phyloP scores from a whole-genome alignment of 2,329 filamentous ascomycete species.

The Colletotrichum cordylinicola region DNA sequence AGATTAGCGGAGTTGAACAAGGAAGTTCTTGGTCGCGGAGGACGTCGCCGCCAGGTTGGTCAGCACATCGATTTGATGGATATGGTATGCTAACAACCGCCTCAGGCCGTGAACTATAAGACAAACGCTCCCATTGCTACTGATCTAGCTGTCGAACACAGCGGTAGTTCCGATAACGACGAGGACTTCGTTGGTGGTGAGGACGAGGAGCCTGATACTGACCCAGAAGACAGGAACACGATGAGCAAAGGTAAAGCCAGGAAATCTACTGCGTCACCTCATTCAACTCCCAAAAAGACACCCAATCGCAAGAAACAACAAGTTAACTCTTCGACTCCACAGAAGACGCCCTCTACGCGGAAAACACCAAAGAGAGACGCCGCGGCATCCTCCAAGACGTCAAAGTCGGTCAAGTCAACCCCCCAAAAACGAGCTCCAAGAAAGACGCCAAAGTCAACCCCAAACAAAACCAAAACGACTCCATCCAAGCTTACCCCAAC shows the following conservation, averaged over 20 bases:
- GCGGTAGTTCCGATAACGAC: conserved; percentile 27
- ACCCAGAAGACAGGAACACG: conserved; percentile 1
- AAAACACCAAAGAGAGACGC: background rate
- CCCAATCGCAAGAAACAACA: conserved; percentile 6
- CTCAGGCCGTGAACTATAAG: conserved; percentile 34
- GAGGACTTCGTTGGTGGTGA: conserved; percentile 32
- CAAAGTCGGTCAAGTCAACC: background rate
- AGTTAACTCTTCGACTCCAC: conserved; percentile 15
- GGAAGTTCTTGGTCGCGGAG: conserved; percentile 85
- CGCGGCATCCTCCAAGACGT: background rate
- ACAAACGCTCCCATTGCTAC: conserved; percentile 20
- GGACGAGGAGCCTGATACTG: conserved; percentile 27
- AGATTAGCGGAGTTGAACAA: conserved; percentile 71
- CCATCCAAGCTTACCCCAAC: background rate
- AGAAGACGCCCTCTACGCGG: background rate
- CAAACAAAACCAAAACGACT: background rate
- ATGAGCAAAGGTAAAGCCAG: conserved; percentile 18
- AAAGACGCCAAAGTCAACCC: background rate
- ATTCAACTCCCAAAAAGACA: background rate
- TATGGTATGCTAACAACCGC: background rate
- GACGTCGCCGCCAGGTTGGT: conserved; percentile 68
- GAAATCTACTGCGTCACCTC: conserved; percentile 2
- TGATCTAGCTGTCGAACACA: conserved; percentile 18
- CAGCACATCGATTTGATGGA: background rate
- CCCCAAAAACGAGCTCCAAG: background rate